phyloP scores from a whole-genome alignment of 1,284 basidiomycete genomes.

The Agaricales sp. region DNA sequence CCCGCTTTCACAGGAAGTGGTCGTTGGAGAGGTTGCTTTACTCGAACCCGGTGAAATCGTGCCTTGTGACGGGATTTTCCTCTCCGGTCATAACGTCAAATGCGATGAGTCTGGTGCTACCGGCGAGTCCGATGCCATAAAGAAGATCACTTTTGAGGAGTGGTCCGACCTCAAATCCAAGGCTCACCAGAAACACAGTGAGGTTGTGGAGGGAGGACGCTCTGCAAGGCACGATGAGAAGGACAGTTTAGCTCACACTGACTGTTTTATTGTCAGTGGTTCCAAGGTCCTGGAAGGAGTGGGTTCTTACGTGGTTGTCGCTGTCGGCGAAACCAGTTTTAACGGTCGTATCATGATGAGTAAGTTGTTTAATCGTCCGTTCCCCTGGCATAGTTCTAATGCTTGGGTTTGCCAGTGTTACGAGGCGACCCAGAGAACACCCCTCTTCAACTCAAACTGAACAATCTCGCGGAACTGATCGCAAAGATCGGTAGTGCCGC shows the following conservation, averaged over 20 bases:
- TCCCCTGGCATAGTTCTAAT: constrained; percentile 3
- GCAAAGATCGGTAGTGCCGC: constrained; percentile 83
- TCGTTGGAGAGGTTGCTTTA: constrained; percentile 89
- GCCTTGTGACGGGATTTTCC: constrained; percentile 92
- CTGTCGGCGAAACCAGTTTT: constrained; percentile 88
- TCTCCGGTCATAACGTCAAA: constrained; percentile 87
- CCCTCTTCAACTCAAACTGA: constrained; percentile 91
- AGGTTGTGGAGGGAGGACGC: constrained; percentile 12
- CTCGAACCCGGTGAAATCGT: constrained; percentile 94
- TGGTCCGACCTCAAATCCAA: constrained; percentile 37
- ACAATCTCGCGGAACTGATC: constrained; percentile 86
- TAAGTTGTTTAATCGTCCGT: constrained; percentile 26
- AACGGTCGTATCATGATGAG: constrained; percentile 96
- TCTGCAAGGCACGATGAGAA: constrained; percentile 14
- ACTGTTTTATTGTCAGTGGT: constrained; percentile 93
- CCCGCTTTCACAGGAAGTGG: constrained; percentile 51
- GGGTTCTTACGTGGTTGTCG: constrained; percentile 86
- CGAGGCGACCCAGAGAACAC: constrained; percentile 79
- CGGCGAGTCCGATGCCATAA: constrained; percentile 93
- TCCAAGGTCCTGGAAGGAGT: constrained; percentile 93
- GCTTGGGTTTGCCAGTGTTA: constrained; percentile 40
- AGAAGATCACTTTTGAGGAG: constrained; percentile 77
- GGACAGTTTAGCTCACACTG: constrained; percentile 52
- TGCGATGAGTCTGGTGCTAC: constrained; percentile 97
- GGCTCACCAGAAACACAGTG: constrained; percentile 15